These are phyloP conservation scores for Sutorius australiensis DNA, from an alignment of 768 basidiomycete species.

Conservation along the genomic window DNA sequence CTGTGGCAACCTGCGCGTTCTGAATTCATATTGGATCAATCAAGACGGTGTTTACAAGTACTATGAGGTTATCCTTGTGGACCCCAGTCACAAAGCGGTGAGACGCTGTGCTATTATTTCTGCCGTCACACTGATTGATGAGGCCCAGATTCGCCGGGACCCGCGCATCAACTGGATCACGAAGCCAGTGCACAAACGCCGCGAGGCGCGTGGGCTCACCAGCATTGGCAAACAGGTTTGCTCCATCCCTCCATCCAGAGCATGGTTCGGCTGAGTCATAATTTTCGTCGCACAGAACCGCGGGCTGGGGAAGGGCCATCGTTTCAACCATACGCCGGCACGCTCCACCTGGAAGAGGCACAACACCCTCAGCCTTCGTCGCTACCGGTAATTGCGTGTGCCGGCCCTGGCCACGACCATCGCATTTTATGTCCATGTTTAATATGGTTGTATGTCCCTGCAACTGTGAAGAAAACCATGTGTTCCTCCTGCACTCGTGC, in stretches of 20 bases:
- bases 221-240: conserved; percentile 90
- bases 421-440: conserved; percentile 27
- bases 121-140: conserved; percentile 8
- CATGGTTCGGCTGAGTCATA: conserved; percentile 1
- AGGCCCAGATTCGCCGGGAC: conserved; percentile 80
- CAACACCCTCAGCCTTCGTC: conserved; percentile 93
- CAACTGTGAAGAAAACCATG: conserved; percentile 13
- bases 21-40: conserved; percentile 99
- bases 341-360: conserved; percentile 95
- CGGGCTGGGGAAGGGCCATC: conserved; percentile 93
- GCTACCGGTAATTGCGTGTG: conserved; percentile 62
- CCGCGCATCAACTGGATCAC: conserved; percentile 98
- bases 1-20: conserved; percentile 93
- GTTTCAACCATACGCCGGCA: conserved; percentile 89
- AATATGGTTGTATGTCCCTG: conserved; percentile 22
- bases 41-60: conserved; percentile 99
- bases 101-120: conserved; percentile 28
- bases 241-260: neutral
- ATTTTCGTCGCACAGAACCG: conserved; percentile 63
- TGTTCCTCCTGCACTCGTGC: neutral
- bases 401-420: conserved; percentile 3
- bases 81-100: conserved; percentile 91
- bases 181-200: conserved; percentile 97
- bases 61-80: conserved; percentile 98
- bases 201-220: conserved; percentile 97